Evolutionary conservation across 106 monocot genomes (phyloP), one percentile per base, ranked within the genome.

Genomic region (Posidonia australis): DNA sequence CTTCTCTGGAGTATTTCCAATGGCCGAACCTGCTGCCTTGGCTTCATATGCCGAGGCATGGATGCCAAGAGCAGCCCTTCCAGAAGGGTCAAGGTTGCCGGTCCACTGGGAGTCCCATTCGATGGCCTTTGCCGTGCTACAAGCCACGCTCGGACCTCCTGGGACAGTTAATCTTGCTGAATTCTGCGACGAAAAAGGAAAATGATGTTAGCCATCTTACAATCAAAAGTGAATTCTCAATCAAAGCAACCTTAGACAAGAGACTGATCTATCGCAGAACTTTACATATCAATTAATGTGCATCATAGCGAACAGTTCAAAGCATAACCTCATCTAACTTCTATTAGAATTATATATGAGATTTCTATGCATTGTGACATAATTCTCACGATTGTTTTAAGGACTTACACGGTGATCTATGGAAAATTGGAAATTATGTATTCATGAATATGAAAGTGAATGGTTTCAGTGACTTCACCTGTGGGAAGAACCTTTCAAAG

Each of bases 31-130:
- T 14, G 75, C 11, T 7, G 44, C 13, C 26, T 68, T 23, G 2
- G 70, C 55, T 21, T 82, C 86, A 28, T 79, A 86, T 19, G 86
- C 82, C 17, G 86, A 82, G 1, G 29, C 45, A 57, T 87, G 86
- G 27, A 87, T 83, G 11, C 86, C 86, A 6, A 87, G 75, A 22
- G 83, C 86, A 20, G 86, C 86, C 42, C 88, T 72, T 72, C 88
- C 88, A 9, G 88, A 88, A 23, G 88, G 88, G 42, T 88, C 88
- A 45, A 79, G 81, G 49, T 84, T 84, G 48, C 58, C 54, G 7
- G 81, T 81, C 88, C 88, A 88, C 45, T 79, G 70, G 27, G 72
- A 70, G 32, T 84, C 88, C 88, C 88, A 88, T 55, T 81, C 84
- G 27, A 88, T 70, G 10, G 88, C 88, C 54, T 76, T 77, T 1